Percentiles rank a stretch among this genome's conserved stretches.
These are phyloP conservation scores for Fomitopsis betulina DNA, from an alignment of 1,284 basidiomycete species.

Conservation along the genomic window DNA sequence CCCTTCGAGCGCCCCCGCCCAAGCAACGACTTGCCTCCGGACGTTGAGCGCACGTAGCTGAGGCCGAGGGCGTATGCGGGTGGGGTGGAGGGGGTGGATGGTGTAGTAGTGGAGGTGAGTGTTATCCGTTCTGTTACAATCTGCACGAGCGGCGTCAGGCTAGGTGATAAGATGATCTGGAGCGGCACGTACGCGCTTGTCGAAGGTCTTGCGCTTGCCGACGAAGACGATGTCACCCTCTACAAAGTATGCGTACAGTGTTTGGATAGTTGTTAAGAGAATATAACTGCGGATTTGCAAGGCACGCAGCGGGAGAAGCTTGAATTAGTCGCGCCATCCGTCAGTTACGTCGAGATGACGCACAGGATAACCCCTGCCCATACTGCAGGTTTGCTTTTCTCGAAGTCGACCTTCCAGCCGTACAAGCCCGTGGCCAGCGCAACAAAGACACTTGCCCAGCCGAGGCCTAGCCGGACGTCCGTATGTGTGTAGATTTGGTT, in stretches of 20 bases:
- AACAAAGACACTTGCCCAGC: conserved; percentile 80
- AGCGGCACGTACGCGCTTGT: conserved; percentile 58
- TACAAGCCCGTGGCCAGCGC: conserved; percentile 80
- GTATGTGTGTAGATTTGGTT: conserved; percentile 83
- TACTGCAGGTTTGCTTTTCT: conserved; percentile 76
- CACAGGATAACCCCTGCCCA: conserved; percentile 75
- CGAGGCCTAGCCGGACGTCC: conserved; percentile 79
- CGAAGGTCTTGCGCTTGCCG: conserved; percentile 80
- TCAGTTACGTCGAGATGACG: conserved; percentile 27
- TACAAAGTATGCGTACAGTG: conserved; percentile 76
- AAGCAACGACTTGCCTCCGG: conserved; percentile 72
- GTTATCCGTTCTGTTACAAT: conserved; percentile 82
- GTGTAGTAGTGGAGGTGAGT: conserved; percentile 59
- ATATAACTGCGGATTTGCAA: conserved; percentile 51
- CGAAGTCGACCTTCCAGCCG: conserved; percentile 82
- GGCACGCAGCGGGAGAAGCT: neutral
- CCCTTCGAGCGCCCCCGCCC: conserved; percentile 54
- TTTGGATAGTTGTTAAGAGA: conserved; percentile 62
- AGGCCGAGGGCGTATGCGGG: conserved; percentile 64
- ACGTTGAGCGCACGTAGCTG: conserved; percentile 69
- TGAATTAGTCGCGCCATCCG: neutral
- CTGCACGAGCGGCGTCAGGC: conserved; percentile 30
- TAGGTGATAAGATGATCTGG: neutral
- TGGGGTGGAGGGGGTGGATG: conserved; percentile 37
- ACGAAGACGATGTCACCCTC: conserved; percentile 80